Conservation (phyloP, 306 rosid species). For the Cicer chorassanicum region DNA sequence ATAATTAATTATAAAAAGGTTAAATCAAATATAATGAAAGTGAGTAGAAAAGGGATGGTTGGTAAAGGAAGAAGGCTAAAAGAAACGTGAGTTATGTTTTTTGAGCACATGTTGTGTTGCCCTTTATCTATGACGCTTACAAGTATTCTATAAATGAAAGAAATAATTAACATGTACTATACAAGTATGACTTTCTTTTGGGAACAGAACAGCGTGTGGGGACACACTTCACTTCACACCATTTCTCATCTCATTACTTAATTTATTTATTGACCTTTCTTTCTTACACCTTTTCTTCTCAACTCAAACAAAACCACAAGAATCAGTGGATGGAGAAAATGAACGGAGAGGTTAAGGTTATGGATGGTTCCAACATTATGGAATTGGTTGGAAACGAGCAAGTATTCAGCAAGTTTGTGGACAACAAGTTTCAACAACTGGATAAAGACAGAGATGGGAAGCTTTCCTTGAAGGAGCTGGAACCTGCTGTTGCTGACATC, state of each 20-base stretch:
- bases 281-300: too few relatives aligned
- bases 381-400: slow-evolving; percentile 85
- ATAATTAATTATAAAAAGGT: not conserved
- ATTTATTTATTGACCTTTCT: not conserved
- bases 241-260: slow-evolving; percentile 23
- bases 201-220: slow-evolving; percentile 45
- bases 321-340: slow-evolving; percentile 25
- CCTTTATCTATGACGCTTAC: slow-evolving; percentile 13
- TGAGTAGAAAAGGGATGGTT: slow-evolving; percentile 23
- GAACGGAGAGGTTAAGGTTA: slow-evolving; percentile 55
- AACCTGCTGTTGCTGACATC: slow-evolving; percentile 96
- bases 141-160: not conserved
- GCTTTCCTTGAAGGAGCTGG: slow-evolving; percentile 83
- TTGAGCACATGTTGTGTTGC: slow-evolving; percentile 49
- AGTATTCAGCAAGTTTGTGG: slow-evolving; percentile 77
- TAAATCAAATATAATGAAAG: not conserved
- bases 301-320: not conserved
- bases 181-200: not conserved
- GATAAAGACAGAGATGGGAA: slow-evolving; percentile 86
- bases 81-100: slow-evolving; percentile 38
- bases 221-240: slow-evolving; percentile 33
- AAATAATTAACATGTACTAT: slow-evolving; percentile 11
- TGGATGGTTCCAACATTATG: slow-evolving; percentile 95
- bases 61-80: slow-evolving; percentile 33
- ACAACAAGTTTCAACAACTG: slow-evolving; percentile 78